Conservation (phyloP, 2,329 filamentous ascomycete species). For the Lasiodiplodia gonubiensis region DNA sequence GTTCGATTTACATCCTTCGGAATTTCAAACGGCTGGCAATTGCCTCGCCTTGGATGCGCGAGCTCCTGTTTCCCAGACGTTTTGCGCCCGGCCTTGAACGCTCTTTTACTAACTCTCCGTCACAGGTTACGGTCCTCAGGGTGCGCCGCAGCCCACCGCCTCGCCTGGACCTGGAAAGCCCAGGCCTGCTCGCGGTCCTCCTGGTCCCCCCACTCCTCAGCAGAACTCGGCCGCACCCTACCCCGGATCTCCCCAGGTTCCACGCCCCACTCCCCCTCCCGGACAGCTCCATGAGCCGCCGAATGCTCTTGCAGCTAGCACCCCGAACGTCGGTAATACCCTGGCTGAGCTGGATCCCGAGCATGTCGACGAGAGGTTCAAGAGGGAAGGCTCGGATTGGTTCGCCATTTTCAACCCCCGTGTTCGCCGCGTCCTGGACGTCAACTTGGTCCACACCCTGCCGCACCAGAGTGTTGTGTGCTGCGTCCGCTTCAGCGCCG, state of each 20-base stretch:
- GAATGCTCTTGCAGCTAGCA: slow-evolving; percentile 36
- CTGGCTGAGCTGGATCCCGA: slow-evolving; percentile 88
- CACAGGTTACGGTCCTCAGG: slow-evolving; percentile 75
- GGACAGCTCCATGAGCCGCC: slow-evolving; percentile 46
- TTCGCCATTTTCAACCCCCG: slow-evolving; percentile 96
- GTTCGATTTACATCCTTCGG: slow-evolving; percentile 23
- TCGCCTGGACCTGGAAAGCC: slow-evolving; percentile 80
- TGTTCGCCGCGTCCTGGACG: slow-evolving; percentile 86
- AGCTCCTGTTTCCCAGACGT: slow-evolving; percentile 18
- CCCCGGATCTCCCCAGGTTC: slow-evolving; percentile 85
- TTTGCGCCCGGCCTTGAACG: slow-evolving; percentile 46
- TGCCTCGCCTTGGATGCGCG: slow-evolving; percentile 17
- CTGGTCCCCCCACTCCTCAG: slow-evolving; percentile 84
- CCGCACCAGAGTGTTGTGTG: slow-evolving; percentile 96
- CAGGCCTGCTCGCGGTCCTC: slow-evolving; percentile 65
- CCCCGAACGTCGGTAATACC: slow-evolving; percentile 65
- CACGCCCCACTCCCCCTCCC: slow-evolving; percentile 75
- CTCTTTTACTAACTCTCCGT: not conserved
- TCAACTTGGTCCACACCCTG: slow-evolving; percentile 91
- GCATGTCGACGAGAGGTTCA: slow-evolving; percentile 80
- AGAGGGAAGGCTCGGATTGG: slow-evolving; percentile 91
- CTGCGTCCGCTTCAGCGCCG: slow-evolving; percentile 94
- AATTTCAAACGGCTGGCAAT: slow-evolving; percentile 21
- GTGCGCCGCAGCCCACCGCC: slow-evolving; percentile 77
- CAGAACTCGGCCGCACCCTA: slow-evolving; percentile 89